Base-by-base conservation (phyloP, 441 rosid species). In the Gossypium trilobum region DNA sequence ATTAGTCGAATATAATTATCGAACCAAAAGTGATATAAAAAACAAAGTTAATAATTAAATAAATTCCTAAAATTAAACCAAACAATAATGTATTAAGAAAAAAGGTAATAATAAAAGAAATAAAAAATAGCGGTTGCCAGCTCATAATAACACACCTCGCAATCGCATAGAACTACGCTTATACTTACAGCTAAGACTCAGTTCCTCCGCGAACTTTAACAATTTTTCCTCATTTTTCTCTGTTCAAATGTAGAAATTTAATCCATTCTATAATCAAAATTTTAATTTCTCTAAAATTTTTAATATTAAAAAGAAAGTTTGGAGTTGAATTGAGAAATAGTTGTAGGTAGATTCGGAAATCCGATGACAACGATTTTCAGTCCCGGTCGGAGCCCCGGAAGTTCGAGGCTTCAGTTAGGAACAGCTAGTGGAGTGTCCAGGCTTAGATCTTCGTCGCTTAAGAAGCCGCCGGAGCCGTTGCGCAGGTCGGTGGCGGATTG, bases 401-500 rank as follows among this genome's bases (percentile, higher is more conserved):
- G 88, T 81, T 79, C 85, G 48, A 80, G 97, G 81, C 56, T 82
- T 60, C 88, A 86, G 77, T 78, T 80, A 0, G 83, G 78, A 36
- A 78, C 74, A 13, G 58, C 68, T 56, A 79, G 89, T 13, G 86
- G 84, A 48, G 77, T 79, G 2, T 87, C 95, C 44, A 83, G 99
- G 55, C 83, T 90, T 79, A 89, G 98, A 93, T 92, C 98, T 78
- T 89, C 93, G 55, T 82, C 87, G 10, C 68, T 83, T 9, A 92
- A 85, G 83, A 92, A 92, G 81, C 97, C 91, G 19, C 99, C 99
- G 16, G 99, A 95, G 88, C 99, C 98, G 11, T 82, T 95, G 50
- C 96, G 97, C 23, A 89, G 93, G 13, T 95, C 97, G 25, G 87
- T 95, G 54, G 98, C 93, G 17, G 96, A 95, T 83, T 95, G 98